Evolutionary conservation across 2,329 filamentous ascomycete species (phyloP).

Genomic region (Dryadomyces quercus-mongolicae): DNA sequence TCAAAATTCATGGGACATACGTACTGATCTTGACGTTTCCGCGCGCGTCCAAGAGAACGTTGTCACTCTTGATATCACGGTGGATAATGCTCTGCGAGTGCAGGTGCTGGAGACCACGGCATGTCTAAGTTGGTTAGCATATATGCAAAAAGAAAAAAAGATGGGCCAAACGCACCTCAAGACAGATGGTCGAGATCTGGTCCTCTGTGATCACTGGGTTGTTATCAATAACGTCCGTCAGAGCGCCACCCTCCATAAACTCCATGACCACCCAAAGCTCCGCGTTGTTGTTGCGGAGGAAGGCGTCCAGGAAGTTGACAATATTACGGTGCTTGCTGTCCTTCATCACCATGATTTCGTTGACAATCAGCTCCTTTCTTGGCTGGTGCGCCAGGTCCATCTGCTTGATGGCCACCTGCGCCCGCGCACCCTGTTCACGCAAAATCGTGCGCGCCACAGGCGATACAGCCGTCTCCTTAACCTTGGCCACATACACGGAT

Average conservation of each 20-base stretch:
- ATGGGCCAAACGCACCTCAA: conserved; percentile 54
- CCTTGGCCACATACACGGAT: conserved; percentile 93
- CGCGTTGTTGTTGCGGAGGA: conserved; percentile 84
- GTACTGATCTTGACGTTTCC: conserved; percentile 96
- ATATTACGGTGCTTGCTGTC: conserved; percentile 97
- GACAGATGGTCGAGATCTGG: conserved; percentile 94
- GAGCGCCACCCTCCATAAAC: conserved; percentile 95
- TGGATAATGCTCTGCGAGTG: conserved; percentile 97
- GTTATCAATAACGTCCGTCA: conserved; percentile 98
- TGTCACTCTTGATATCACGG: conserved; percentile 98
- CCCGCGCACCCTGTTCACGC: conserved; percentile 64
- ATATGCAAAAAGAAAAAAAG: too few species aligned
- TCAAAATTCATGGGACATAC: conserved; percentile 23
- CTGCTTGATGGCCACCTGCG: conserved; percentile 96
- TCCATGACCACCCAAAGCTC: conserved; percentile 99
- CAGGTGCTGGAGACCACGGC: conserved; percentile 85
- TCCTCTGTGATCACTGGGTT: conserved; percentile 89
- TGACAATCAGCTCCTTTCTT: conserved; percentile 95
- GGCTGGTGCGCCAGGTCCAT: conserved; percentile 98
- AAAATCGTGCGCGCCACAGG: conserved; percentile 65
- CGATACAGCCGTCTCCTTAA: conserved; percentile 82
- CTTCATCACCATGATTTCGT: conserved; percentile 99
- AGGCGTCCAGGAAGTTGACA: conserved; percentile 96
- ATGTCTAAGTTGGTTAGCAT: conserved; percentile 54
- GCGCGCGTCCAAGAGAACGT: conserved; percentile 84